These are phyloP conservation scores for Backusella tuberculispora DNA, from an alignment of 192 early-diverging fungal genomes.

Conservation along the genomic window DNA sequence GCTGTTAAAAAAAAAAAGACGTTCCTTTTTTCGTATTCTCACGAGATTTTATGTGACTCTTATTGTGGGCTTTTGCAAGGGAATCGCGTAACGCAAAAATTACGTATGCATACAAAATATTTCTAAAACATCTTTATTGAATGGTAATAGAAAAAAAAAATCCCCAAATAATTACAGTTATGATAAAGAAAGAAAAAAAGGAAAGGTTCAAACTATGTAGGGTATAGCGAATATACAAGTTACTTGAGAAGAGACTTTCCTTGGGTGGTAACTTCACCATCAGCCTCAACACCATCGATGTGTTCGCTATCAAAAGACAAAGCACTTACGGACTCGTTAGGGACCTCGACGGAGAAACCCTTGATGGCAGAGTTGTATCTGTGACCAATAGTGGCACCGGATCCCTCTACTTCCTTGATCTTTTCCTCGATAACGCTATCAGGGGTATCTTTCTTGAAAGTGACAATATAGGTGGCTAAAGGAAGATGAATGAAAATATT, in stretches of 20 bases:
- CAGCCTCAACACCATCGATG: constrained; percentile 33
- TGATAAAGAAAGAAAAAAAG: not conserved
- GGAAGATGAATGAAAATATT: not conserved
- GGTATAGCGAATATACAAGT: constrained; percentile 3
- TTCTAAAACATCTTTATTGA: constrained; percentile 14
- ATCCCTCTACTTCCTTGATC: constrained; percentile 19
- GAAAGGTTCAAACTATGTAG: not conserved
- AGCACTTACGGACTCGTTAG: constrained; percentile 23
- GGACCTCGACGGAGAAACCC: constrained; percentile 38
- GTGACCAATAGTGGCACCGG: constrained; percentile 31
- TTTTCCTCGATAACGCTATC: constrained; percentile 41
- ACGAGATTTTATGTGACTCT: constrained; percentile 9
- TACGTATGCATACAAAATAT: not conserved
- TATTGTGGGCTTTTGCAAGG: not conserved
- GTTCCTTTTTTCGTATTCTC: not conserved
- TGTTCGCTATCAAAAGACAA: constrained; percentile 23
- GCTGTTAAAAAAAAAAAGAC: not conserved
- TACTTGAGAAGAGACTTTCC: constrained; percentile 26
- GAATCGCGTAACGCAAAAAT: constrained; percentile 15
- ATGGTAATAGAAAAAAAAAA: not conserved
- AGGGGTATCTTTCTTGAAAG: constrained; percentile 43
- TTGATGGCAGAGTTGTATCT: constrained; percentile 38
- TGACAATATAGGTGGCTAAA: constrained; percentile 40
- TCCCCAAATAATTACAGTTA: not conserved
- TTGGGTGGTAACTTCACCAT: constrained; percentile 41